These are phyloP conservation scores for Odontarrhena argentea DNA, from an alignment of 345 rosid genomes.

Conservation along the genomic window DNA sequence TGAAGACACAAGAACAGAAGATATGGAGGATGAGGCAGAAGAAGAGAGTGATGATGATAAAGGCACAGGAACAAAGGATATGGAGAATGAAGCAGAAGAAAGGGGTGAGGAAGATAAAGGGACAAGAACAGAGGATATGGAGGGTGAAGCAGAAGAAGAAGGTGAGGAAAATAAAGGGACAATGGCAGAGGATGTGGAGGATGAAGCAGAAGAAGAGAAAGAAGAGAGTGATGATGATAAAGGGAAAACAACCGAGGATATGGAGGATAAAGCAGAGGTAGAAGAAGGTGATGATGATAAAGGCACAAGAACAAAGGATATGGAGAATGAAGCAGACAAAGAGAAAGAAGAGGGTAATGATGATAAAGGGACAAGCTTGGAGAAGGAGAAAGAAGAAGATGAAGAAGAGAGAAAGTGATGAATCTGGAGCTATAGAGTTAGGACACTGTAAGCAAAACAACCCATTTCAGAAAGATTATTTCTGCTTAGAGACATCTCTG, in stretches of 20 bases:
- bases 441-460: slow-evolving; percentile 8
- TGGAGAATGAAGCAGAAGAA: neutral
- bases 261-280: neutral
- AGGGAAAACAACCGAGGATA: neutral
- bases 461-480: slow-evolving; percentile 9
- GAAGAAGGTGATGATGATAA: slow-evolving; percentile 6
- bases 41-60: neutral
- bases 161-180: neutral
- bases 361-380: slow-evolving; percentile 9
- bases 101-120: neutral
- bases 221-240: slow-evolving; percentile 15
- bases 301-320: neutral
- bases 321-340: no score
- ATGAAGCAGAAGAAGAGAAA: no score
- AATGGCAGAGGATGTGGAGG: no score
- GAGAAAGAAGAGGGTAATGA: neutral
- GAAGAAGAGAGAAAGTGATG: slow-evolving; percentile 23
- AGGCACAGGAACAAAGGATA: neutral
- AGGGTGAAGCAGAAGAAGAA: neutral
- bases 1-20: no score
- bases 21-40: neutral
- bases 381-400: slow-evolving; percentile 23
- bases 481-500: neutral
- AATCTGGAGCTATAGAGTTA: slow-evolving; percentile 9
- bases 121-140: neutral